Percentiles rank a stretch among this genome's conserved stretches.
phyloP scores from a whole-genome alignment of 2,329 filamentous ascomycete genomes.

The Metarhizium anisopliae region DNA sequence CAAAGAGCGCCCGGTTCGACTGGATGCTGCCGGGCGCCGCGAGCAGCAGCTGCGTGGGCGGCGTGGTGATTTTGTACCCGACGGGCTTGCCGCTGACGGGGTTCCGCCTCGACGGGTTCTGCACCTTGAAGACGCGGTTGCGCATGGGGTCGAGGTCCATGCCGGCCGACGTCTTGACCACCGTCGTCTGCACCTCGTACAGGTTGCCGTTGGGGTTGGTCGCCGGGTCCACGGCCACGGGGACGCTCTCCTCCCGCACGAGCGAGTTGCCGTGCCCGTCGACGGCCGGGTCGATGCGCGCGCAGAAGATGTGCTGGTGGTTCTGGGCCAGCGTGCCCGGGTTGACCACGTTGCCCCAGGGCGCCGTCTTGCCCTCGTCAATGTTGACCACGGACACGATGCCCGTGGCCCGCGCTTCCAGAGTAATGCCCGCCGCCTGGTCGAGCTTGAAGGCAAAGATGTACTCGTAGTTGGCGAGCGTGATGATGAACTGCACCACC shows the following conservation, averaged over 20 bases:
- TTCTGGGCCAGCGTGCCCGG: constrained; percentile 54
- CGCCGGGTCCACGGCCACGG: constrained; percentile 31
- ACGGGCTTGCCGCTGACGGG: constrained; percentile 34
- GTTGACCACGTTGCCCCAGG: constrained; percentile 51
- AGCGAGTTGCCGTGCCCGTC: constrained; percentile 51
- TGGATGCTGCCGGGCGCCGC: constrained; percentile 31
- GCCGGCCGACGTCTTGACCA: constrained; percentile 33
- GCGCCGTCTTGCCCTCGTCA: constrained; percentile 43
- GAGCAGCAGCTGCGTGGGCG: constrained; percentile 28
- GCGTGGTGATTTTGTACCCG: constrained; percentile 37
- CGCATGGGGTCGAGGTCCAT: constrained; percentile 39
- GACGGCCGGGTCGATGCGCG: constrained; percentile 53
- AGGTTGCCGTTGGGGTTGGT: constrained; percentile 42
- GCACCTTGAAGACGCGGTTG: constrained; percentile 41
- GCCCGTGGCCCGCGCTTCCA: constrained; percentile 28
- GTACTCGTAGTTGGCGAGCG: constrained; percentile 54
- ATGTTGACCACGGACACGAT: constrained; percentile 37
- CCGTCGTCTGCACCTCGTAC: constrained; percentile 33
- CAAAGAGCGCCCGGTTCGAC: constrained; percentile 31
- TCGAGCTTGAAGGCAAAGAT: constrained; percentile 37
- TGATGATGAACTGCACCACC: constrained; percentile 53
- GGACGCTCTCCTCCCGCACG: constrained; percentile 28
- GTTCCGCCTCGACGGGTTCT: constrained; percentile 35
- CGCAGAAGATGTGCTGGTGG: constrained; percentile 58
- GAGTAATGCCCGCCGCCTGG: constrained; percentile 34